Conservation (phyloP, 1,139 yeast genomes). For the Yamadazyma siamensis region DNA sequence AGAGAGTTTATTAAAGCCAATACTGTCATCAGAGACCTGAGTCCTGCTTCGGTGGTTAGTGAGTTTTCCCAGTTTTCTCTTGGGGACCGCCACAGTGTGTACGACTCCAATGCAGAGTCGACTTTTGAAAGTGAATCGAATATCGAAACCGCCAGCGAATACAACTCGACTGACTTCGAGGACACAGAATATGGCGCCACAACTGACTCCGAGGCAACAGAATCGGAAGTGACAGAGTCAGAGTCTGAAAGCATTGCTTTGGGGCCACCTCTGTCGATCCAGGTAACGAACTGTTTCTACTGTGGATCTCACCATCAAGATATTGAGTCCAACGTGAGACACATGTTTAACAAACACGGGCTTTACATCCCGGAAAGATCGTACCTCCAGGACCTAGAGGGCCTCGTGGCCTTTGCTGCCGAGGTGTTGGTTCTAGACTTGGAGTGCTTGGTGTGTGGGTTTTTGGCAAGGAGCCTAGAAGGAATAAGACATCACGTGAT, state of each 20-base stretch:
- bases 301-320: constrained; percentile 38
- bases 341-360: constrained; percentile 49
- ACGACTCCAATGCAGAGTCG: too few relatives aligned
- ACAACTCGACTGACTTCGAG: constrained; percentile 13
- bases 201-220: constrained; percentile 19
- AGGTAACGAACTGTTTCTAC: constrained; percentile 32
- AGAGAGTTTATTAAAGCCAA: constrained; percentile 4
- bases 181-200: background rate
- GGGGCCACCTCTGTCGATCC: constrained; percentile 21
- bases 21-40: constrained; percentile 27
- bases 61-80: constrained; percentile 64
- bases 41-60: constrained; percentile 59
- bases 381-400: constrained; percentile 38
- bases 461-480: constrained; percentile 44
- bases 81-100: constrained; percentile 41
- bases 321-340: constrained; percentile 42
- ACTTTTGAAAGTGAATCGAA: constrained; percentile 40
- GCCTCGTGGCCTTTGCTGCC: constrained; percentile 42
- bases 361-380: constrained; percentile 49
- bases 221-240: constrained; percentile 23
- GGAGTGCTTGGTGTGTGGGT: constrained; percentile 54
- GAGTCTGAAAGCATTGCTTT: constrained; percentile 20
- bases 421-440: constrained; percentile 42
- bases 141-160: constrained; percentile 36
- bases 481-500: constrained; percentile 51